A percentile compares a stretch with the other conserved stretches of the same genome.
Conservation (phyloP, 225 moss, liverwort and hornwort genomes). For the Pseudoscleropodium purum region DNA sequence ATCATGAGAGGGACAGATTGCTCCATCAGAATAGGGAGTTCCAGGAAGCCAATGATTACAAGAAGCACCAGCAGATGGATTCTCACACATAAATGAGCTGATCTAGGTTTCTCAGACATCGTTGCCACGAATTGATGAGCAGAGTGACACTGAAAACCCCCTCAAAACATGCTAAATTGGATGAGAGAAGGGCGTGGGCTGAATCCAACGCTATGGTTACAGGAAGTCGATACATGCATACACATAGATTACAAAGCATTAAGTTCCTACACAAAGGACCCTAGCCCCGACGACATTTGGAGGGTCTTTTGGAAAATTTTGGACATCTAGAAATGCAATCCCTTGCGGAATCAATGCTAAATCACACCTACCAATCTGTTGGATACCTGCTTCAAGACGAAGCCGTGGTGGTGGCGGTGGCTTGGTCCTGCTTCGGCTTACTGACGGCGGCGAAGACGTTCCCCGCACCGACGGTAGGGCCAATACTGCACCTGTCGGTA, state of each 20-base stretch:
- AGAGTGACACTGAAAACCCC: neutral
- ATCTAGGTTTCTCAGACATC: neutral
- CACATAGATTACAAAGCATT: slow-evolving; percentile 33
- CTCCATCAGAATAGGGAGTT: neutral
- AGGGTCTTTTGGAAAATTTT: slow-evolving; percentile 17
- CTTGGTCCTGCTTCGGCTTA: slow-evolving; percentile 21
- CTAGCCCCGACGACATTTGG: neutral
- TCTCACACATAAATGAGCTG: neutral
- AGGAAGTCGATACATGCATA: slow-evolving; percentile 15
- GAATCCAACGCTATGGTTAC: slow-evolving; percentile 30
- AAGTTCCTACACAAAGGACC: slow-evolving; percentile 25
- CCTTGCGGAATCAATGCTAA: slow-evolving; percentile 8
- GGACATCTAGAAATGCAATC: slow-evolving; percentile 6
- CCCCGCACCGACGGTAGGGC: slow-evolving; percentile 31
- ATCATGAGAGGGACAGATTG: neutral
- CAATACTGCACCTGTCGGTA: slow-evolving; percentile 55
- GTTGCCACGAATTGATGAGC: neutral
- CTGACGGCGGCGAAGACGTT: slow-evolving; percentile 17
- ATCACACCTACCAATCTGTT: slow-evolving; percentile 6
- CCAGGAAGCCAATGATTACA: neutral
- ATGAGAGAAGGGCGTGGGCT: neutral
- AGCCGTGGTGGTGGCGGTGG: slow-evolving; percentile 18
- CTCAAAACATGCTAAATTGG: neutral
- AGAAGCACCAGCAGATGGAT: neutral
- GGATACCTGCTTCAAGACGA: slow-evolving; percentile 6